Percentiles rank a stretch among this genome's conserved stretches.
Evolutionary conservation across 169 alveolate genomes (phyloP).

Genomic region (Perkinsus marinus): DNA sequence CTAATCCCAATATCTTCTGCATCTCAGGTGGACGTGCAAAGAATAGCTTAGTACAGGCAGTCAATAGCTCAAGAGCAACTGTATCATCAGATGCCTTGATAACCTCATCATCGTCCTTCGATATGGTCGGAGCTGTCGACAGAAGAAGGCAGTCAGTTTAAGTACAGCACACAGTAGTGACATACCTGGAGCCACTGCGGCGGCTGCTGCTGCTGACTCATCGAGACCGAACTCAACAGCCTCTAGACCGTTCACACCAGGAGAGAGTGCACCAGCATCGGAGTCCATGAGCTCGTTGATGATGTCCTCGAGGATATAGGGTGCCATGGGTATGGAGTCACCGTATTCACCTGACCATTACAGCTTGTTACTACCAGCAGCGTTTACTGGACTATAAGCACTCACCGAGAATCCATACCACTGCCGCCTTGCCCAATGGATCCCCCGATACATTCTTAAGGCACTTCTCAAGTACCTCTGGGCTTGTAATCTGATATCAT

Average conservation of each 20-base stretch:
- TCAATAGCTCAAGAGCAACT: constrained; percentile 54
- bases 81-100: constrained; percentile 18
- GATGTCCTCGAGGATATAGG: constrained; percentile 49
- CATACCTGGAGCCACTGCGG: constrained; percentile 40
- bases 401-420: constrained; percentile 36
- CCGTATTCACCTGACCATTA: constrained; percentile 67
- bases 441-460: constrained; percentile 22
- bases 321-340: constrained; percentile 48
- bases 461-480: constrained; percentile 13
- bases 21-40: constrained; percentile 89
- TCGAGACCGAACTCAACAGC: constrained; percentile 23
- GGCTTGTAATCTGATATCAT: constrained; percentile 13
- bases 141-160: no score
- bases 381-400: not conserved
- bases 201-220: constrained; percentile 24
- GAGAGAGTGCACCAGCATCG: constrained; percentile 6
- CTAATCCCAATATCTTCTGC: not conserved
- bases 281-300: not conserved
- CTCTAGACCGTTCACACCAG: constrained; percentile 10
- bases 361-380: no score
- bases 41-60: constrained; percentile 68
- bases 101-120: constrained; percentile 38
- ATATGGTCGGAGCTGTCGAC: constrained; percentile 47
- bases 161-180: no score
- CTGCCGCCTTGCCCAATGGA: constrained; percentile 48